Base-by-base conservation (phyloP, 495 filamentous ascomycete species). In the Mytilinidion resinicola region DNA sequence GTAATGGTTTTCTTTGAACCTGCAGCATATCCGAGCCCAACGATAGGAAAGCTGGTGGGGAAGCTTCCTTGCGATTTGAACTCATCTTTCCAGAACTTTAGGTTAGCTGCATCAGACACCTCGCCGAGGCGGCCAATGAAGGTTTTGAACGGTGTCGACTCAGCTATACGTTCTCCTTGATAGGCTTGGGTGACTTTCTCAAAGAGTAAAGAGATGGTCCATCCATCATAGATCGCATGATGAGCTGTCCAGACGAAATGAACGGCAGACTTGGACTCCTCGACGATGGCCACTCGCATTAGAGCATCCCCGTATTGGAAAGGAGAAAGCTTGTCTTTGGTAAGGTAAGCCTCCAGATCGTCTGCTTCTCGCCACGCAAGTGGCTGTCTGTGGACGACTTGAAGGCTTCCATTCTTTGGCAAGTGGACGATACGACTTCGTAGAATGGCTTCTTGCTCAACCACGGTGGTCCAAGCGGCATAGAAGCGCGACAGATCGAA, bases 401-500 rank as follows among this genome's bases (percentile, higher is more conserved):
- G 59, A 20, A 63, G 46, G 44, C 41, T 52, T 14, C 49, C 58
- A 30, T 43, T 17, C 36, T 49, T 55, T 30, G 62, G 42, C 21
- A 57, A 55, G 43, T 68, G 56, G n/a, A 80, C 60, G 33, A 78
- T 67, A 30, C 75, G 65, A n/a, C 76, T 78, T 14, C 76, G 68
- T 2, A 80, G 61, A 33, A 78, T 58, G 10, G 39, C 70, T 1
- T 59, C 50, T 9, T 66, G 61, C 5, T 62, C 63, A 12, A 71
- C 55, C 0, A 72, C 67, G 0, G 51, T 42, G 47, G 73, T 59
- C 81, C 80, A 83, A 11, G 80, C 78, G 3, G 59, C 42, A 56
- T 71, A 64, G 62, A 84, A 77, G 9, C 57, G 66, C 8, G 63
- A 51, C 25, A 76, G 10, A 56, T 82, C 74, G n/a, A 79, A 55